Percentiles rank a stretch among this genome's conserved stretches.
Evolutionary conservation across 805 yeast genomes (phyloP).

Genomic region (Starmerella geochares): DNA sequence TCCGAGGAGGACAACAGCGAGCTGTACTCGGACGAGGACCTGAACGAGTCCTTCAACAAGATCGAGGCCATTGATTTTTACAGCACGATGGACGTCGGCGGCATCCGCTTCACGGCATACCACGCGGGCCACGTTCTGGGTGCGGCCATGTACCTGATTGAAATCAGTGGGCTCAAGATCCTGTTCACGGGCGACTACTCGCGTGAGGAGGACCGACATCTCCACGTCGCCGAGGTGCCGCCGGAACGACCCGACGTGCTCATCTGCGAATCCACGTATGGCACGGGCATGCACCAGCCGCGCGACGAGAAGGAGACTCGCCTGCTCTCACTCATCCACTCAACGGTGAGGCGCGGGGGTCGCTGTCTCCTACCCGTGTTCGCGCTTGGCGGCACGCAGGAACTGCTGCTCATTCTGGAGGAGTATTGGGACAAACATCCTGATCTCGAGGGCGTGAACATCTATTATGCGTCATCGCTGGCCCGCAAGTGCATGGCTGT

Average conservation of each 20-base stretch:
- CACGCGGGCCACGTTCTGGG: conserved; percentile 99
- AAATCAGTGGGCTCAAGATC: conserved; percentile 81
- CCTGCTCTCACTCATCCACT: conserved; percentile 70
- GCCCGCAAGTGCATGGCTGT: conserved; percentile 97
- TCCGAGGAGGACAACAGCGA: conserved; percentile 29
- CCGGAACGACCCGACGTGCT: conserved; percentile 68
- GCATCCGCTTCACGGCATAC: conserved; percentile 90
- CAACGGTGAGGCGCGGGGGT: conserved; percentile 79
- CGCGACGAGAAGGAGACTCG: conserved; percentile 73
- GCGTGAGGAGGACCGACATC: conserved; percentile 88
- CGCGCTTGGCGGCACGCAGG: conserved; percentile 96
- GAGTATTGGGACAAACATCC: conserved; percentile 86
- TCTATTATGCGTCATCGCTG: conserved; percentile 83
- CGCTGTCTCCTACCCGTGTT: conserved; percentile 86
- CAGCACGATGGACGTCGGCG: conserved; percentile 88
- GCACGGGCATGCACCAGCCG: conserved; percentile 95
- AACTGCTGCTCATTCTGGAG: conserved; percentile 74
- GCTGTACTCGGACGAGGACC: conserved; percentile 82
- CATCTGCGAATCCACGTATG: conserved; percentile 92
- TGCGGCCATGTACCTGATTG: conserved; percentile 95
- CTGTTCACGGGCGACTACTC: conserved; percentile 96
- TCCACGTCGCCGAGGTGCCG: conserved; percentile 91
- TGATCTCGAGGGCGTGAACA: conserved; percentile 69
- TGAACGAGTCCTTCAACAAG: conserved; percentile 72
- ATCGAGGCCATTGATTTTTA: conserved; percentile 94